phyloP scores from a whole-genome alignment of 2,329 filamentous ascomycete species.

The Cercospora sojina region DNA sequence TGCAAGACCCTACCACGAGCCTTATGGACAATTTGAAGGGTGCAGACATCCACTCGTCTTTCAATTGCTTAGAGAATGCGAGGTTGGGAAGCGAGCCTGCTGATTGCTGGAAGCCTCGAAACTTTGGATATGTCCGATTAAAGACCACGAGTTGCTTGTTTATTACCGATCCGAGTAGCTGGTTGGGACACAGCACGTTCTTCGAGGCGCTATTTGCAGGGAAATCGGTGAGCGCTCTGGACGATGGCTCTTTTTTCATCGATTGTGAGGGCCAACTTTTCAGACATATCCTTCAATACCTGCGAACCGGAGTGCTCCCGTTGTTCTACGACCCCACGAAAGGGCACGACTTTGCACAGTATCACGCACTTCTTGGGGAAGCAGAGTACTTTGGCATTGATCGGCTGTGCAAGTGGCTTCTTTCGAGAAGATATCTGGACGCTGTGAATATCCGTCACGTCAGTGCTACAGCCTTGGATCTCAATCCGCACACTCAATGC shows the following conservation, averaged over 20 bases:
- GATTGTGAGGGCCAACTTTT: not conserved
- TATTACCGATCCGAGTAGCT: not conserved
- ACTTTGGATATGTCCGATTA: not conserved
- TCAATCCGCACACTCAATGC: not conserved
- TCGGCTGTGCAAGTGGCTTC: constrained; percentile 5
- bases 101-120: not conserved
- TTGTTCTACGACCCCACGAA: not conserved
- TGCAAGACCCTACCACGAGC: not conserved
- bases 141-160: not conserved
- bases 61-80: not conserved
- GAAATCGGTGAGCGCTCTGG: not conserved
- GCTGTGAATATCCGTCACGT: not conserved
- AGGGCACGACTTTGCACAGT: constrained; percentile 9
- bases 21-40: not conserved
- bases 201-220: not conserved
- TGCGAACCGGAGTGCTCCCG: not conserved
- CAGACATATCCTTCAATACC: not conserved
- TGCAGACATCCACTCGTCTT: not conserved
- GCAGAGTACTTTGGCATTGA: constrained; percentile 11
- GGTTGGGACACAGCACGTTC: not conserved
- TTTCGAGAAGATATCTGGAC: not conserved
- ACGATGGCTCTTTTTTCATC: not conserved
- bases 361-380: constrained; percentile 6
- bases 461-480: not conserved
- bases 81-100: not conserved